Evolutionary conservation across 2,329 filamentous ascomycete species (phyloP), one percentile per base, ranked within the genome.

Genomic region (Tolypocladium ovalisporum): DNA sequence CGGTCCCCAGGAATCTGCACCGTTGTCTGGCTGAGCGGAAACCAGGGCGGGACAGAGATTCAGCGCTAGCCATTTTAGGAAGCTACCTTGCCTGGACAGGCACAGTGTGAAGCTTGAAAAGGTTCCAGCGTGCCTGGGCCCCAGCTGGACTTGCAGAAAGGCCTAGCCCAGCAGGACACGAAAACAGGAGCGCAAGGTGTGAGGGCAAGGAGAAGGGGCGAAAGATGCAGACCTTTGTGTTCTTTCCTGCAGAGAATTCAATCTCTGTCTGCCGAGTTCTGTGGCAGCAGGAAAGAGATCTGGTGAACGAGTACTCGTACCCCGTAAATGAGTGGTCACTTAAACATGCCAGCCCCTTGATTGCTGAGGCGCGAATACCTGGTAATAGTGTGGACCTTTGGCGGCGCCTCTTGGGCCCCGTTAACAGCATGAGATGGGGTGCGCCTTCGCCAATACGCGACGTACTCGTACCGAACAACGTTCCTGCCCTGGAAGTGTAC

Each of bases 21-120:
- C 15, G 51, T 32, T 36, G 55, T 52, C 39, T 32, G 24, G 54
- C 54, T 51, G 42, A 29, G 44, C 44, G 37, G 42, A 40, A 35
- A 24, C 34, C 54, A 34, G 47, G 56, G 55, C 56, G 51, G 51
- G 52, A n/a, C 37, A 37, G 52, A 34, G 52, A 42, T 15, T n/a
- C 37, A 29, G 22, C 56, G 56, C 56, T 57, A 54, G 6, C 44
- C 42, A 3, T 7, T 54, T 55, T 47, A 57, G 56, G 56, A 52
- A 57, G 56, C 39, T 57, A 52, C n/a, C 19, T 40, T 57, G 42
- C n/a, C 19, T 40, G 35, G 35, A 35, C 24, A 12, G 8, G 56
- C 56, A 57, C 56, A 57, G 56, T 57, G 56, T 35, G 56, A 54
- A 42, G 13, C 17, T n/a, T 17, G 19, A 34, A 34, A 29, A 24